Evolutionary conservation across 805 yeast species (phyloP), one percentile per base, ranked within the genome.

Genomic region (Candida ortonii): DNA sequence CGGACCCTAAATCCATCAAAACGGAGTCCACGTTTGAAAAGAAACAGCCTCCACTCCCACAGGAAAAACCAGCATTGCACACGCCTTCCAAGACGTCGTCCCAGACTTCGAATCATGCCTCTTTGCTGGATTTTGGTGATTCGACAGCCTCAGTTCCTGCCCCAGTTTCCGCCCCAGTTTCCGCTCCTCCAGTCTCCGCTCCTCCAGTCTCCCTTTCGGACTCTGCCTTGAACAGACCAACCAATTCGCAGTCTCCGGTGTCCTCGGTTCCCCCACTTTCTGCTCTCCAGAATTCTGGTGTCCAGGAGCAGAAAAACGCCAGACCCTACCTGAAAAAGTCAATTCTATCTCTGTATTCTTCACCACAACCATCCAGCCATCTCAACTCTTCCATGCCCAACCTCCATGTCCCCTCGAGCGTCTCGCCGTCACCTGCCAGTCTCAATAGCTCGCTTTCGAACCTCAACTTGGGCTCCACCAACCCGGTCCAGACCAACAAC

Each of bases 261-360:
- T 15, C 33, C 7, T 15, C 41, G 3, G 14, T 39, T 17, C 18
- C 28, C 16, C 24, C 38, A 6, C 21, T 36, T 33, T 6, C 32
- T 36, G 33, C 25, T 34, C 10, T 37, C 26, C 14, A 27, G 17
- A 14, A 36, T 14, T 21, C 16, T 27, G 34, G 18, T 14, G 36
- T 24, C 32, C 53, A 23, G 36, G 41, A 28, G 15, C 44, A 39
- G 25, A 32, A 43, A 28, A 46, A 46, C 34, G 32, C 70, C 21
- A 72, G 96, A 52, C 90, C 93, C 3, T 97, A 90, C 53, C 70
- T 93, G 59, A 93, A 93, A 55, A 86, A 86, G 62, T 86, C 96
- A 1, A 93, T 93, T 40, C 64, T 93, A 39, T 87, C 97, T 16
- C 70, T 93, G 34, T 93, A 93, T 58, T 76, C 94, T 1, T 73